Conservation (phyloP, 345 rosid species). For the Firmiana major region DNA sequence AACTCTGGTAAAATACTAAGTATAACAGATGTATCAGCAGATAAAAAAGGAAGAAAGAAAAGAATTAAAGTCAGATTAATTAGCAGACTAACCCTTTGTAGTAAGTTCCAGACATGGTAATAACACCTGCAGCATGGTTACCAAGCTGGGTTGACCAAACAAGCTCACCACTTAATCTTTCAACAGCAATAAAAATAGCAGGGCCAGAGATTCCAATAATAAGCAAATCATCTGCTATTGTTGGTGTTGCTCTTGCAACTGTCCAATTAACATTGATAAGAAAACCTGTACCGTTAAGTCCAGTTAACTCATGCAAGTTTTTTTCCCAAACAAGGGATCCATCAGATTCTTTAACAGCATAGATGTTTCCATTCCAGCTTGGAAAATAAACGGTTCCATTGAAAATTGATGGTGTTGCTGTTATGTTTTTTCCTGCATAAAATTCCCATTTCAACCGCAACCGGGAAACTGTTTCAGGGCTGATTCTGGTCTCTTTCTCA, state of each 20-base stretch:
- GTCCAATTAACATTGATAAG: slow-evolving; percentile 23
- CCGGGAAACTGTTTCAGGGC: slow-evolving; percentile 15
- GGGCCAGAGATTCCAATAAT: slow-evolving; percentile 40
- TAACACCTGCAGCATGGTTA: slow-evolving; percentile 24
- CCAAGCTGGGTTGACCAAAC: slow-evolving; percentile 40
- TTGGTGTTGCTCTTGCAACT: slow-evolving; percentile 43
- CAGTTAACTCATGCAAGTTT: slow-evolving; percentile 37
- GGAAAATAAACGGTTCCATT: slow-evolving; percentile 43
- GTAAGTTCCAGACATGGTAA: slow-evolving; percentile 44
- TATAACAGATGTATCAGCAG: neutral
- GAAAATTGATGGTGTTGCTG: slow-evolving; percentile 44
- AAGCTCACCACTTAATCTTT: slow-evolving; percentile 30
- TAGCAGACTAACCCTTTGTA: slow-evolving; percentile 27
- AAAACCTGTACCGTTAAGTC: slow-evolving; percentile 28
- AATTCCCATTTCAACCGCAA: slow-evolving; percentile 40
- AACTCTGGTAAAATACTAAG: neutral
- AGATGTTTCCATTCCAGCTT: slow-evolving; percentile 49
- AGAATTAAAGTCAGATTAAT: neutral
- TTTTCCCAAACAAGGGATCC: slow-evolving; percentile 48
- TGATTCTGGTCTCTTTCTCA: slow-evolving; percentile 23
- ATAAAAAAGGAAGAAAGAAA: neutral
- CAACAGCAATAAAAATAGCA: slow-evolving; percentile 38
- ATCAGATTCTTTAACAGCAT: slow-evolving; percentile 40
- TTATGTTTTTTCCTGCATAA: slow-evolving; percentile 43
- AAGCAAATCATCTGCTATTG: slow-evolving; percentile 31